Evolutionary conservation across 768 basidiomycete genomes (phyloP), one percentile per base, ranked within the genome.

Genomic region (Xanthoconium stramineum): DNA sequence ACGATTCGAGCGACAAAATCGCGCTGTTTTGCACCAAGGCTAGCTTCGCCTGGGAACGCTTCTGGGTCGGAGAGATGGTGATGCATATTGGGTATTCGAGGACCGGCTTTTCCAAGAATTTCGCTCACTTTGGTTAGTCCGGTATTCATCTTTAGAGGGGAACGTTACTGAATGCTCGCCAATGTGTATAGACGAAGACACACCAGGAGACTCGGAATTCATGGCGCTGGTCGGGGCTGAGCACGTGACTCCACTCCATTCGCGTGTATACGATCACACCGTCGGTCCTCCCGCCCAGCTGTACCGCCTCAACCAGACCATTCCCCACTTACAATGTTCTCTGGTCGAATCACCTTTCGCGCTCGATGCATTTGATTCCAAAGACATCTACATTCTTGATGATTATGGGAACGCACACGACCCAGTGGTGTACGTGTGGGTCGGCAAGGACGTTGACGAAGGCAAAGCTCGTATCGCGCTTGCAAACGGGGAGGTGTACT

Each of bases 61-160:
- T 81, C 70, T 82, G 79, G 61, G 82, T 84, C 11, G 83, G 81
- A 20, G 82, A 86, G 61, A 85, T 85, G 69, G 80, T 6, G 42
- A 43, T 43, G 29, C 44, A 45, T 17, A 63, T 85, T 12, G 74
- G 75, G 6, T 70, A 74, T 47, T 73, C 72, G 32, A 71, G 81
- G 24, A 44, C 32, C 13, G 65, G 75, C 48, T 72, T 77, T 35
- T 69, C 72, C 49, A 72, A 76, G 59, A 72, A 81, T 28, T 45
- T 32, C 29, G 10, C 30, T 1, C 82, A 83, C 13, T 84, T 74
- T 55, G 83, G 83, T 80, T 33, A 54, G 76, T 68, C 19, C 10
- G 24, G 11, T 32, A 9, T 36, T 17, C 19, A 2, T 11, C 20
- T 53, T 37, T 19, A 12, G 6, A 24, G n/a, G 24, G 43, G 11